phyloP scores from a whole-genome alignment of 164 flowering plant species.

The Buxus sempervirens region DNA sequence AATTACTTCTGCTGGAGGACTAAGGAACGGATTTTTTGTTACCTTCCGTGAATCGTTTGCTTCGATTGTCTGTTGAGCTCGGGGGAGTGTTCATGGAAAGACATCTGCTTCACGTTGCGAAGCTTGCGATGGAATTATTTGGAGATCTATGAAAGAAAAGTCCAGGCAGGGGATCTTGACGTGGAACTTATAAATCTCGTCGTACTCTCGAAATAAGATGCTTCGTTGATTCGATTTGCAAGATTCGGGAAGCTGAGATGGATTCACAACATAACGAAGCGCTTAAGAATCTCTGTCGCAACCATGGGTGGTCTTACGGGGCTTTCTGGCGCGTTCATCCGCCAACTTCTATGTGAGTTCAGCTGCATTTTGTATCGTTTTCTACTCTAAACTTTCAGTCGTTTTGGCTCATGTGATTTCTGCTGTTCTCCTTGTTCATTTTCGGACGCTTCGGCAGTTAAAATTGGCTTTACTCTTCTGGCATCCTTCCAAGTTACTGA shows the following conservation, averaged over 20 bases:
- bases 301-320: conserved; percentile 74
- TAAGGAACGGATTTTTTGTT: background rate
- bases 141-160: conserved; percentile 19
- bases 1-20: background rate
- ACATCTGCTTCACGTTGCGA: conserved; percentile 8
- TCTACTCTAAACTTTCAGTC: background rate
- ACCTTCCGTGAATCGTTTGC: background rate
- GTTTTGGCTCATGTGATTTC: background rate
- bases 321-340: conserved; percentile 68
- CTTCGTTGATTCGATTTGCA: conserved; percentile 1
- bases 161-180: conserved; percentile 29
- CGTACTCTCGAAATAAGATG: too few relatives aligned
- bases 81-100: conserved; percentile 20
- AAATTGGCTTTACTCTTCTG: conserved; percentile 4
- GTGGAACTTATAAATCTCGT: conserved; percentile 19
- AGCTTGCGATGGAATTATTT: conserved; percentile 9
- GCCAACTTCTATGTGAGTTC: conserved; percentile 58
- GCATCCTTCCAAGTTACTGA: background rate
- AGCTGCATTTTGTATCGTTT: conserved; percentile 8
- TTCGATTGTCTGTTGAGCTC: background rate
- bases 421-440: background rate
- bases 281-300: conserved; percentile 52
- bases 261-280: conserved; percentile 34
- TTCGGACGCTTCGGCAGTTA: background rate
- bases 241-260: conserved; percentile 14